Percentiles rank a stretch among this genome's conserved stretches.
These are phyloP conservation scores for Candida dendrica DNA, from an alignment of 805 yeast genomes.

Conservation along the genomic window DNA sequence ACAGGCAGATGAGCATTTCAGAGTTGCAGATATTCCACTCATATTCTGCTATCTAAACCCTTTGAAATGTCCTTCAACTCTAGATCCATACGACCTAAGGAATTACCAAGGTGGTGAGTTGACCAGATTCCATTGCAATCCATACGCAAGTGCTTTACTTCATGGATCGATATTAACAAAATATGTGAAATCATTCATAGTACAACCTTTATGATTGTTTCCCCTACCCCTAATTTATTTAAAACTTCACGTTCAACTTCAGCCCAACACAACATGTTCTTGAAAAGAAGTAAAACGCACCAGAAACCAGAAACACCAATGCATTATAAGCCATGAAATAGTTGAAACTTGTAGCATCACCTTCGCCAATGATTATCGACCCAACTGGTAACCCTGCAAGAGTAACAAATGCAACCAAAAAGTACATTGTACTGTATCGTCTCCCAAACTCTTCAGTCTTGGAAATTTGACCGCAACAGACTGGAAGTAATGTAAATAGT, in stretches of 20 bases:
- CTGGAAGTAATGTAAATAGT: conserved; percentile 47
- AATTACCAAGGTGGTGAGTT: conserved; percentile 34
- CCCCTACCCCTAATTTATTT: too few species aligned
- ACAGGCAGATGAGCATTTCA: conserved; percentile 39
- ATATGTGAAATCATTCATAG: too few species aligned
- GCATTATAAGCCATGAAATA: conserved; percentile 27
- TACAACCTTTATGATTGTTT: too few species aligned
- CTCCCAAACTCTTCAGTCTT: conserved; percentile 45
- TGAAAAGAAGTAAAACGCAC: background rate
- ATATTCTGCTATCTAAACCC: conserved; percentile 34
- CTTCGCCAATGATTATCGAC: conserved; percentile 39
- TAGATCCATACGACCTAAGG: conserved; percentile 24
- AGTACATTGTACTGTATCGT: conserved; percentile 51
- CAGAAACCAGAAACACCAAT: background rate
- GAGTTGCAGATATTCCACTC: conserved; percentile 38
- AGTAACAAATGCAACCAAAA: conserved; percentile 49
- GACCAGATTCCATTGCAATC: conserved; percentile 30
- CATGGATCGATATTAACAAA: conserved; percentile 20
- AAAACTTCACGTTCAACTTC: background rate
- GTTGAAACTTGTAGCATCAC: conserved; percentile 24
- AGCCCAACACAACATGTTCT: background rate
- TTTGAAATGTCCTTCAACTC: conserved; percentile 15
- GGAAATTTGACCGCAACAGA: conserved; percentile 52
- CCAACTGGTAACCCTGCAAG: conserved; percentile 44
- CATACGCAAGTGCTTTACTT: conserved; percentile 27